phyloP scores from a whole-genome alignment of 176 grass and related monocot genomes.

The Saccharum spontaneum region DNA sequence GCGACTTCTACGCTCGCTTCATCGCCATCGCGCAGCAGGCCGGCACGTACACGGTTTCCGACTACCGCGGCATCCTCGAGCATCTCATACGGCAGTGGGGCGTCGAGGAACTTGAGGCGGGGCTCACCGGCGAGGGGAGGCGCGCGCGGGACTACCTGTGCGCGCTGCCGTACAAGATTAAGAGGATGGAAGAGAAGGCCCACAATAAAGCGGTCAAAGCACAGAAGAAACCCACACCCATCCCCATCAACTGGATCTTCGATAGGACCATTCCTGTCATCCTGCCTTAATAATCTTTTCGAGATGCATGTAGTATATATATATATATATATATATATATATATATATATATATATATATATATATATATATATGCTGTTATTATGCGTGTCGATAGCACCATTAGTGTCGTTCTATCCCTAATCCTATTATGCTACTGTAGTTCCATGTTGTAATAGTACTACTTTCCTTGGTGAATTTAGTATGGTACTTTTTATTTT shows the following conservation, averaged over 20 bases:
- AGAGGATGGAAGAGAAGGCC: slow-evolving; percentile 49
- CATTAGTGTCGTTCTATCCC: no score
- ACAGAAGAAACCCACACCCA: neutral
- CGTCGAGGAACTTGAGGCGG: slow-evolving; percentile 37
- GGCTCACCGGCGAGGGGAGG: slow-evolving; percentile 61
- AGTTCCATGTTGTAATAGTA: no score
- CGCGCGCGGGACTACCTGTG: slow-evolving; percentile 63
- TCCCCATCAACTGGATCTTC: slow-evolving; percentile 70
- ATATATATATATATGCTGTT: no score
- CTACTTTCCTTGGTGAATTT: no score
- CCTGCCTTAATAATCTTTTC: neutral
- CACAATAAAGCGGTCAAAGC: slow-evolving; percentile 22
- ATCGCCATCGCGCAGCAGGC: slow-evolving; percentile 45
- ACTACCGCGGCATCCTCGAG: slow-evolving; percentile 69
- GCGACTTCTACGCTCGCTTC: slow-evolving; percentile 51
- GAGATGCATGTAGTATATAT: neutral
- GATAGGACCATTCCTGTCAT: slow-evolving; percentile 27
- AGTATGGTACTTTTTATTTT: no score
- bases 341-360: no score
- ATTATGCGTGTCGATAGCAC: no score
- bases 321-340: no score
- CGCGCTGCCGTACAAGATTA: slow-evolving; percentile 46
- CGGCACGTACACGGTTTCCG: slow-evolving; percentile 51
- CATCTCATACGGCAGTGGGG: slow-evolving; percentile 57
- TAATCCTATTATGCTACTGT: no score